These are phyloP conservation scores for Verbena officinalis DNA, from an alignment of 257 asterid species.

Conservation along the genomic window DNA sequence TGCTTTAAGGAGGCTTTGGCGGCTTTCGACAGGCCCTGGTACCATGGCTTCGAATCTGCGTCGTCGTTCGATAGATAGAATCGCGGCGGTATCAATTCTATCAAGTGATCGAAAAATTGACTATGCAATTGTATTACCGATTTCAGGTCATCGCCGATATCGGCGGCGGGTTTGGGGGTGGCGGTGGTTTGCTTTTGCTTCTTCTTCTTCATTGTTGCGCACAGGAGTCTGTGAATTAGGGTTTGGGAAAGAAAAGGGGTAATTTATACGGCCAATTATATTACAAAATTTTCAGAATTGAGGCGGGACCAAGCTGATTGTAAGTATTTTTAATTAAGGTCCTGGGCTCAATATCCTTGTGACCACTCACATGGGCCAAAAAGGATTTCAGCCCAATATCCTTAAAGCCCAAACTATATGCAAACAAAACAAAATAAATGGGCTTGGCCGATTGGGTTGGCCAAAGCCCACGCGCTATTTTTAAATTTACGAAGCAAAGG, in stretches of 20 bases:
- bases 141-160: conserved; percentile 38
- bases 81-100: conserved; percentile 73
- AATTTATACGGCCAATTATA: not conserved
- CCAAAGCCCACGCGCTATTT: too few relatives aligned
- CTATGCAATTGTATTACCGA: conserved; percentile 47
- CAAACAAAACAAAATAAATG: too few relatives aligned
- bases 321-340: too few relatives aligned
- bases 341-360: too few relatives aligned
- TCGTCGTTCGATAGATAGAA: conserved; percentile 78
- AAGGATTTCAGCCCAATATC: too few relatives aligned
- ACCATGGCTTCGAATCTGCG: conserved; percentile 71
- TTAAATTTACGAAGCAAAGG: too few relatives aligned
- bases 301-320: too few relatives aligned
- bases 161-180: too few relatives aligned
- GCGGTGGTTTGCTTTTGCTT: conserved; percentile 39
- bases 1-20: conserved; percentile 74
- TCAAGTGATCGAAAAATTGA: conserved; percentile 61
- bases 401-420: too few relatives aligned
- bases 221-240: conserved; percentile 20
- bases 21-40: conserved; percentile 75
- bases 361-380: too few relatives aligned
- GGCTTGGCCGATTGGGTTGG: too few relatives aligned
- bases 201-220: conserved; percentile 43
- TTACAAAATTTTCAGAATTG: too few relatives aligned
- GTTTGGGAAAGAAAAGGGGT: not conserved